These are phyloP conservation scores for Psilocybe sp. DNA, from an alignment of 768 basidiomycete species.

Conservation along the genomic window DNA sequence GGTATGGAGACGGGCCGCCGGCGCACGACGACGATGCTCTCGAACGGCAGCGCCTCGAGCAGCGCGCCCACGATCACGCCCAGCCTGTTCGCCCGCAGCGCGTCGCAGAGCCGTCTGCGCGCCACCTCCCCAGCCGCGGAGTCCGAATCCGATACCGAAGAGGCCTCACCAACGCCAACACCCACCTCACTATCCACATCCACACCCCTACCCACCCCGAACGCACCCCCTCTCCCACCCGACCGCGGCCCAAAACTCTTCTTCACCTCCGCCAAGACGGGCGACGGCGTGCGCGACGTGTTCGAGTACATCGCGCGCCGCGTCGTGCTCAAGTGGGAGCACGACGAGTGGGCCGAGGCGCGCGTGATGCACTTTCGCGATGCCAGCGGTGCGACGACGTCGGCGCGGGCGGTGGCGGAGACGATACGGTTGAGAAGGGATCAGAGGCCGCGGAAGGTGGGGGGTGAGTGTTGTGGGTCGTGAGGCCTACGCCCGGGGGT, in stretches of 20 bases:
- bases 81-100: constrained; percentile 45
- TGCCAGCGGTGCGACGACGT: constrained; percentile 4
- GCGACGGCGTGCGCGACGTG: constrained; percentile 66
- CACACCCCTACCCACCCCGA: neutral
- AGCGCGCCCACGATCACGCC: constrained; percentile 60
- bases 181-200: neutral
- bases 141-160: neutral
- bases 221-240: constrained; percentile 28
- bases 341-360: constrained; percentile 57
- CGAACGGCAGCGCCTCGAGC: constrained; percentile 28
- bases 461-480: no score
- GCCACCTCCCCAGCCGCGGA: neutral
- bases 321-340: constrained; percentile 63
- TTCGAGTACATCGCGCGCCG: constrained; percentile 73
- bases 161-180: neutral
- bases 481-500: no score
- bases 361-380: constrained; percentile 21
- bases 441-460: no score
- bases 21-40: constrained; percentile 25
- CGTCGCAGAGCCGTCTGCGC: constrained; percentile 6
- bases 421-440: no score
- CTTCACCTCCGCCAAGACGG: constrained; percentile 78
- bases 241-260: constrained; percentile 64
- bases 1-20: constrained; percentile 1
- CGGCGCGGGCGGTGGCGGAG: no score